phyloP scores from a whole-genome alignment of 192 early-diverging fungal genomes.

The Funneliformis mosseae region DNA sequence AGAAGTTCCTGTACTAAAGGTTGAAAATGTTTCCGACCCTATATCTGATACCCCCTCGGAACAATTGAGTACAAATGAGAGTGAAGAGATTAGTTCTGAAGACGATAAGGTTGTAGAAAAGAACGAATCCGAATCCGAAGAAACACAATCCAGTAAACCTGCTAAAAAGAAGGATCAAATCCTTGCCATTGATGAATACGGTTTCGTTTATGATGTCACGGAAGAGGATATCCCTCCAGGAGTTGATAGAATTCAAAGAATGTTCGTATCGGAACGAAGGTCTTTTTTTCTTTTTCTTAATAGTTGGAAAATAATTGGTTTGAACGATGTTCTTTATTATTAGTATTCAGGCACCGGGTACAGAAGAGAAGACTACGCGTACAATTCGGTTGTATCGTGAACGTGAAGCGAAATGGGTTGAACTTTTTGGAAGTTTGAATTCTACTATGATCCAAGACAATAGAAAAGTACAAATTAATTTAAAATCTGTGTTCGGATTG shows the following conservation, averaged over 20 bases:
- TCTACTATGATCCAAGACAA: conserved; percentile 32
- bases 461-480: conserved; percentile 36
- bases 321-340: not conserved
- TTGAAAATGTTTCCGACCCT: not conserved
- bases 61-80: conserved; percentile 14
- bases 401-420: conserved; percentile 49
- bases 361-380: conserved; percentile 14
- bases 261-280: not conserved
- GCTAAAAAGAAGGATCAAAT: conserved; percentile 33
- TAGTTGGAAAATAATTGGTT: not conserved
- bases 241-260: conserved; percentile 42
- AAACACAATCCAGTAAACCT: not conserved
- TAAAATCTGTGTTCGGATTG: not conserved
- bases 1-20: not conserved
- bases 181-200: conserved; percentile 40
- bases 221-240: conserved; percentile 37
- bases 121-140: not conserved
- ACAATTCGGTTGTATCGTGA: conserved; percentile 47
- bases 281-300: not conserved
- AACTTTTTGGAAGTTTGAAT: conserved; percentile 42
- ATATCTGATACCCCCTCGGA: not conserved
- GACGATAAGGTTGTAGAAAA: not conserved
- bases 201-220: conserved; percentile 34
- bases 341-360: conserved; percentile 8
- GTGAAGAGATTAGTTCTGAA: conserved; percentile 27